phyloP scores from a whole-genome alignment of 108 stramenopile genomes.

The Epithemia pelagica region DNA sequence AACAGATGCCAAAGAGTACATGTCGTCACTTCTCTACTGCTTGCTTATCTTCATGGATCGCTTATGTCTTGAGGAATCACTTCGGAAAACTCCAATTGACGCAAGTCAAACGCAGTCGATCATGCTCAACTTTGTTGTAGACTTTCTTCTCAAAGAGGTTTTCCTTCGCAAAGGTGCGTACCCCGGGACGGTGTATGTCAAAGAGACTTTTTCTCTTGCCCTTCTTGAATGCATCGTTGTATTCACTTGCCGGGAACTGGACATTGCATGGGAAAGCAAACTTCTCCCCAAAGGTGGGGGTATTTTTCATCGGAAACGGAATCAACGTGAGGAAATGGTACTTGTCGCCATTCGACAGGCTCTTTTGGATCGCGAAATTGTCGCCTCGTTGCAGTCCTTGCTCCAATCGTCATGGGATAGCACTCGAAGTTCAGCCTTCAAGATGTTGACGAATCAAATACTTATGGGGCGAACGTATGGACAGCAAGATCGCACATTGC shows the following conservation, averaged over 20 bases:
- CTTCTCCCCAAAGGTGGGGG: conserved; percentile 13
- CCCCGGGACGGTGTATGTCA: conserved; percentile 46
- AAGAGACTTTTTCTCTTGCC: conserved; percentile 34
- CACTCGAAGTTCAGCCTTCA: conserved; percentile 27
- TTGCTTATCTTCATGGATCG: conserved; percentile 36
- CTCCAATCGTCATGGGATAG: conserved; percentile 52
- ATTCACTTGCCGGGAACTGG: conserved; percentile 28
- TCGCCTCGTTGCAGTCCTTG: conserved; percentile 33
- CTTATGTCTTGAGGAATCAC: conserved; percentile 20
- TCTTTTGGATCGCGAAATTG: conserved; percentile 23
- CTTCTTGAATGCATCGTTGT: conserved; percentile 26
- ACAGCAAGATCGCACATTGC: conserved; percentile 9
- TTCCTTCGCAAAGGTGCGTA: conserved; percentile 30
- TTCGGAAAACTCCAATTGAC: neutral
- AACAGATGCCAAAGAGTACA: conserved; percentile 36
- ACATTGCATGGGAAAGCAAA: conserved; percentile 4
- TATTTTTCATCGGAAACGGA: conserved; percentile 19
- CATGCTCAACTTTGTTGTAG: conserved; percentile 27
- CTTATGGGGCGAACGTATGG: conserved; percentile 5
- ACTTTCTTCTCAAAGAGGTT: conserved; percentile 40
- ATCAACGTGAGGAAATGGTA: conserved; percentile 10
- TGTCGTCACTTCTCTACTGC: conserved; percentile 24
- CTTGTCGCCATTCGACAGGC: conserved; percentile 15
- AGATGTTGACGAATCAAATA: conserved; percentile 16
- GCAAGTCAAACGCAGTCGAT: neutral